Conservation (phyloP, 805 yeast genomes). For the Metschnikowia gruessii region DNA sequence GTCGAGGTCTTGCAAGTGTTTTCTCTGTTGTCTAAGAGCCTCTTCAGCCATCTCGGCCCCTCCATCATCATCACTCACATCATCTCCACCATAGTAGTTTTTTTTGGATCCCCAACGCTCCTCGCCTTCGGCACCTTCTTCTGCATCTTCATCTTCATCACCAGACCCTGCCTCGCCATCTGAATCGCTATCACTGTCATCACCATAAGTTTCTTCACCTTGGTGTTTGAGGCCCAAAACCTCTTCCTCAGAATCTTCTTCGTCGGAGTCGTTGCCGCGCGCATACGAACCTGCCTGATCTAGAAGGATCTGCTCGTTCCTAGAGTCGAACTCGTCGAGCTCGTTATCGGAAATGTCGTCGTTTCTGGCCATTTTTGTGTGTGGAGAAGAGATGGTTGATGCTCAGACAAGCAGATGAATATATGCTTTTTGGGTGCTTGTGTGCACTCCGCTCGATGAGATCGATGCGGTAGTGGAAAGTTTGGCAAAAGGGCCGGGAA, state of each 20-base stretch:
- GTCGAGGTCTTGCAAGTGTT: slow-evolving; percentile 65
- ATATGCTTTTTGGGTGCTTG: too few relatives aligned
- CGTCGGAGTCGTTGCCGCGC: slow-evolving; percentile 28
- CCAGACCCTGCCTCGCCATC: slow-evolving; percentile 35
- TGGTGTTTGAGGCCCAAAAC: slow-evolving; percentile 39
- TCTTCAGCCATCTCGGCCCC: slow-evolving; percentile 80
- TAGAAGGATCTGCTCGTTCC: slow-evolving; percentile 53
- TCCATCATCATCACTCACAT: slow-evolving; percentile 68
- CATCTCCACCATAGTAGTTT: slow-evolving; percentile 57
- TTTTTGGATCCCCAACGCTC: slow-evolving; percentile 46
- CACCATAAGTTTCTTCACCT: slow-evolving; percentile 17
- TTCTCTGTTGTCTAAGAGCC: slow-evolving; percentile 81
- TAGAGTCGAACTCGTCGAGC: slow-evolving; percentile 64
- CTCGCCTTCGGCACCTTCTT: slow-evolving; percentile 38
- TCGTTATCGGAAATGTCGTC: slow-evolving; percentile 39
- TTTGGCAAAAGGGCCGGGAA: too few relatives aligned
- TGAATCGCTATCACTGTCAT: slow-evolving; percentile 46
- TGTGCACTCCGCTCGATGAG: background rate
- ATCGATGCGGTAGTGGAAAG: background rate
- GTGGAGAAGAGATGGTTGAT: background rate
- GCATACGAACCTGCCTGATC: slow-evolving; percentile 53
- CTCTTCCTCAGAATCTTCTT: slow-evolving; percentile 54
- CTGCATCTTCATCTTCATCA: slow-evolving; percentile 40
- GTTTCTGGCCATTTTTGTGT: slow-evolving; percentile 2
- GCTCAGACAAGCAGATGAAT: too few relatives aligned